A percentile compares a stretch with the other conserved stretches of the same genome.
Conservation (phyloP, 495 filamentous ascomycete genomes). For the Penicillium verhagenii region DNA sequence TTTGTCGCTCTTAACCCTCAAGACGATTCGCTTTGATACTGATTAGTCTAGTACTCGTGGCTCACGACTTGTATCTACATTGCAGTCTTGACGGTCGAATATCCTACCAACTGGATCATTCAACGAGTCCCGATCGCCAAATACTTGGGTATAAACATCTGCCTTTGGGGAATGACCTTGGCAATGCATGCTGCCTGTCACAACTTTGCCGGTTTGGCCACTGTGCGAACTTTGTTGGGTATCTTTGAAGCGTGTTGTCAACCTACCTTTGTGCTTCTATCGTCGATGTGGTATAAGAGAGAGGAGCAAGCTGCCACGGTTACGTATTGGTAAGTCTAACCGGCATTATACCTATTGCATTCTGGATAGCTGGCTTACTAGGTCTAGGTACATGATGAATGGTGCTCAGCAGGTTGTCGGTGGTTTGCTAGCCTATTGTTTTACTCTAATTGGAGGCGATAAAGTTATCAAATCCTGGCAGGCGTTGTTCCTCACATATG, state of each 20-base stretch:
- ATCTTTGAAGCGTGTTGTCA: slow-evolving; percentile 68
- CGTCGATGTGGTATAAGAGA: slow-evolving; percentile 71
- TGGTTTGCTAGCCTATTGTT: slow-evolving; percentile 57
- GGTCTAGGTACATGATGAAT: slow-evolving; percentile 62
- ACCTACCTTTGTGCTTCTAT: slow-evolving; percentile 57
- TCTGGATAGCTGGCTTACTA: not conserved
- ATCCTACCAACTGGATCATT: slow-evolving; percentile 57
- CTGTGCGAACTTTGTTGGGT: slow-evolving; percentile 61
- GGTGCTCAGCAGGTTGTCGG: slow-evolving; percentile 57
- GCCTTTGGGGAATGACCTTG: slow-evolving; percentile 58
- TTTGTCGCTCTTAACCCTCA: not conserved
- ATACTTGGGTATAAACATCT: slow-evolving; percentile 61
- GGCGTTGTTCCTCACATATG: slow-evolving; percentile 59
- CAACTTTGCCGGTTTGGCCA: slow-evolving; percentile 55
- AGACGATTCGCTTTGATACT: not conserved
- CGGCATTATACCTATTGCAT: too few species aligned
- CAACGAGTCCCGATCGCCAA: slow-evolving; percentile 60
- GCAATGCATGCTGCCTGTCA: slow-evolving; percentile 58
- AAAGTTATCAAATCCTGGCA: slow-evolving; percentile 53
- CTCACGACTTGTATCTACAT: slow-evolving; percentile 55
- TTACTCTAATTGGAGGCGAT: slow-evolving; percentile 49
- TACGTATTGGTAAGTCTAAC: slow-evolving; percentile 56
- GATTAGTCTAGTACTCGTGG: slow-evolving; percentile 46
- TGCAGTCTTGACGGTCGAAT: slow-evolving; percentile 54
- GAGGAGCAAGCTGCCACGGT: slow-evolving; percentile 64